A percentile compares a stretch with the other conserved stretches of the same genome.
These are phyloP conservation scores for Lasiosphaeriaceae sp. DNA, from an alignment of 495 filamentous ascomycete genomes.

Conservation along the genomic window DNA sequence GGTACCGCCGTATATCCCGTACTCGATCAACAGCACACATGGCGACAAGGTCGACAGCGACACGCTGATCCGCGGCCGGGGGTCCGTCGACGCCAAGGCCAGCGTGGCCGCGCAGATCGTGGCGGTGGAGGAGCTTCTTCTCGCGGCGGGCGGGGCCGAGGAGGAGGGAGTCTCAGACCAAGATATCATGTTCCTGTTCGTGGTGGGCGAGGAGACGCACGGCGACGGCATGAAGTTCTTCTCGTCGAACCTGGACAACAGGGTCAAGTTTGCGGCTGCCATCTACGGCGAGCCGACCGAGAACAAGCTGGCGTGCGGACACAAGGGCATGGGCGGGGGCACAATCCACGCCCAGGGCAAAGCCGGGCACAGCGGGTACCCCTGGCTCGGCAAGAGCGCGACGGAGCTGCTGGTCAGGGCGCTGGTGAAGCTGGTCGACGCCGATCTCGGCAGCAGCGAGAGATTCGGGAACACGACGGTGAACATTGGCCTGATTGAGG, in stretches of 20 bases:
- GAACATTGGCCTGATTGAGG: slow-evolving; percentile 74
- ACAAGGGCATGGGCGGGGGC: slow-evolving; percentile 76
- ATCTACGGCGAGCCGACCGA: slow-evolving; percentile 95
- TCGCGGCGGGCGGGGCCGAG: too few relatives aligned
- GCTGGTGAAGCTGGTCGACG: slow-evolving; percentile 55
- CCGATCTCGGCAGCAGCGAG: slow-evolving; percentile 67
- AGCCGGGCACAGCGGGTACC: slow-evolving; percentile 87
- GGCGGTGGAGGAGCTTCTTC: slow-evolving; percentile 62
- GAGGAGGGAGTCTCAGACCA: slow-evolving; percentile 31
- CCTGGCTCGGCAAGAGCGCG: slow-evolving; percentile 76
- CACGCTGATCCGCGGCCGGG: slow-evolving; percentile 58
- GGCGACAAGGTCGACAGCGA: slow-evolving; percentile 39
- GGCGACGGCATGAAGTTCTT: slow-evolving; percentile 82
- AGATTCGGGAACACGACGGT: slow-evolving; percentile 83
- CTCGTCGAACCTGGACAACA: slow-evolving; percentile 46
- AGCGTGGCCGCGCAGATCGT: slow-evolving; percentile 76
- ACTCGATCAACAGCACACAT: slow-evolving; percentile 36
- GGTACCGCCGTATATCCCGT: slow-evolving; percentile 71
- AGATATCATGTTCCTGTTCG: slow-evolving; percentile 73
- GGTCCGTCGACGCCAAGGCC: slow-evolving; percentile 86
- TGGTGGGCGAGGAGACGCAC: slow-evolving; percentile 79
- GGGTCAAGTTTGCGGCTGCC: slow-evolving; percentile 53
- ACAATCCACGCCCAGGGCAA: slow-evolving; percentile 63
- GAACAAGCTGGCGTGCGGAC: slow-evolving; percentile 76
- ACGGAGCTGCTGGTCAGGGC: slow-evolving; percentile 70